Evolutionary conservation across 148 eudicot genomes (phyloP), one percentile per base, ranked within the genome.

Genomic region (Fagopyrum tataricum): DNA sequence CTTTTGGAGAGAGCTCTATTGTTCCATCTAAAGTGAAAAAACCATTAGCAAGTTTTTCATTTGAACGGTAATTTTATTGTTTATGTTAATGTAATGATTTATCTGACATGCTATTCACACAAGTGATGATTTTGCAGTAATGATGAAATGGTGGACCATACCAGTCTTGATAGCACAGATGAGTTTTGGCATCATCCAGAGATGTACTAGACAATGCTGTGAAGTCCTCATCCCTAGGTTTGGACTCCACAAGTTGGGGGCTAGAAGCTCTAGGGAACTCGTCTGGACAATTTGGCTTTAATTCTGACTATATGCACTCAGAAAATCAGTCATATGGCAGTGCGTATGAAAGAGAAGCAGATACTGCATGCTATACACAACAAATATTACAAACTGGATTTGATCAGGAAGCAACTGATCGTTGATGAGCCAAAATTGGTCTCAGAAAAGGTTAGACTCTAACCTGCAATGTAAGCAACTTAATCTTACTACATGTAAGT

Each of bases 121-220:
- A 88, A 85, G 90, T 87, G 88, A 78, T 76, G 72, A 81, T 85
- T 84, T 88, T 88, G 85, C 98, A 92, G 93, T 77, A 85, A 85
- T 62, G 82, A 79, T 56, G 89, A 87, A 67, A 73, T 84, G 73
- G 77, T 81, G 49, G 91, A 88, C 71, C 80, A 74, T 71, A 40
- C 81, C 72, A 82, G 85, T 74, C 87, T 83, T 78, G 86, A 85
- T 44, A 82, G 80, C 76, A 49, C 82, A 49, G 84, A 90, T 74
- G 88, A 79, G 79, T 76, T 84, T 51, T 90, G 97, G 72, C 87
- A 23, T 81, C 92, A 69, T 82, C 89, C 71, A 84, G 86, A 80
- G 88, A 85, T 77, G 76, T 86, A 43, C 58, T 76, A 15, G 52
- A 46, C 52, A 46, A 9, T 20, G 39, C 72, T 42, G 52, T 46